Evolutionary conservation across 108 stramenopile genomes (phyloP), one percentile per base, ranked within the genome.

Genomic region (Nitzschia sp.): DNA sequence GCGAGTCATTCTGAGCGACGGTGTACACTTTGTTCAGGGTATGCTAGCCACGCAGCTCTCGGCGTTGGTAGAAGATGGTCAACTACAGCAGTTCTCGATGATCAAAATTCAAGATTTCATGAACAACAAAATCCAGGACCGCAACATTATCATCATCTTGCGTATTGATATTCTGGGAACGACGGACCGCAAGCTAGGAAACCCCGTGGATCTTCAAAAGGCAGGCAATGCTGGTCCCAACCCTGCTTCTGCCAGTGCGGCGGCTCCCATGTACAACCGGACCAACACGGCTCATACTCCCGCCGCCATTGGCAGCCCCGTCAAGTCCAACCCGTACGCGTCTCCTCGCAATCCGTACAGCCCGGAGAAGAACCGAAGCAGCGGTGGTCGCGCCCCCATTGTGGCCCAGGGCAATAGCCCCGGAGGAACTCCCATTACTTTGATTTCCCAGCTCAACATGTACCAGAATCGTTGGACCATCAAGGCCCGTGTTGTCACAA

Each of bases 21-120:
- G 95, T 5, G 29, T 55, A 27, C 83, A 92, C 67, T 87, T 71
- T 73, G 53, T 88, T 31, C 85, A 91, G 65, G 93, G 94, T 28
- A 96, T 98, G 96, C 84, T 94, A 28, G 91, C 96, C 34, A 93
- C 95, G 0, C 96, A 97, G 72, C 81, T 94, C 50, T 97, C 94
- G 53, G 45, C 67, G 22, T 45, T 93, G 28, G 73, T 97, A 8
- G 58, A 77, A 25, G 44, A 31, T 33, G 80, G 78, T 2, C 34
- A 72, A n/a, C 54, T 97, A 13, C 29, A 57, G 38, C 68, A 80
- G 22, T 50, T 79, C 28, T 60, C 78, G 50, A 50, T 96, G 2
- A 29, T 96, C 58, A 45, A 58, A 8, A 46, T 97, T 29, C 31
- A 57, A n/a, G 78, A 96, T 28, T 95, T 81, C 75, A 85, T 96